Percentiles rank a stretch among this genome's conserved stretches.
Evolutionary conservation across 2,329 filamentous ascomycete genomes (phyloP).

Genomic region (Colletotrichum sidae): DNA sequence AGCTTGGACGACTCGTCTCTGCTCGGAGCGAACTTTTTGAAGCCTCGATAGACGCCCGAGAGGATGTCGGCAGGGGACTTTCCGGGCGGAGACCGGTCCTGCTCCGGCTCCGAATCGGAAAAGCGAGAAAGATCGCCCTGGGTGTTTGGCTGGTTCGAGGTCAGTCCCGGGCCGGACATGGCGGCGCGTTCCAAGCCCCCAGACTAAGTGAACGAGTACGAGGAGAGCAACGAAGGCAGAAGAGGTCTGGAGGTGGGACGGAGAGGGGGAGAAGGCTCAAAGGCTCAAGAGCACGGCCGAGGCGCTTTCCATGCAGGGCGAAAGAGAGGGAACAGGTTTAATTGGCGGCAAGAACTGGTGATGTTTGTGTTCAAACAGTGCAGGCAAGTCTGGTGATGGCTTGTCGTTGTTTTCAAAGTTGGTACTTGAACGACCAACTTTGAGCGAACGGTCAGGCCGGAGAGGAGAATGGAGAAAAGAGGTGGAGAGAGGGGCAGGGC

Average conservation of each 20-base stretch:
- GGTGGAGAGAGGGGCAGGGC: not conserved
- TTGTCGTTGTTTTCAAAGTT: too few relatives aligned
- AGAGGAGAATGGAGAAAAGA: not conserved
- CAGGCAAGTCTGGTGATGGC: not conserved
- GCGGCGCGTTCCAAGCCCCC: conserved; percentile 17
- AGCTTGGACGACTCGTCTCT: conserved; percentile 58
- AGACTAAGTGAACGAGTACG: conserved; percentile 22
- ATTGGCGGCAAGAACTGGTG: not conserved
- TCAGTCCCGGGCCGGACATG: conserved; percentile 47
- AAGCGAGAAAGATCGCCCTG: conserved; percentile 52
- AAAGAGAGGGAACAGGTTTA: conserved; percentile 1
- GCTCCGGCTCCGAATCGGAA: conserved; percentile 59
- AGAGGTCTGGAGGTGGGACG: not conserved
- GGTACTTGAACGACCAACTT: not conserved
- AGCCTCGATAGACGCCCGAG: conserved; percentile 63
- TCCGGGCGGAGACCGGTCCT: conserved; percentile 39
- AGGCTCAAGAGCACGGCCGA: conserved; percentile 2
- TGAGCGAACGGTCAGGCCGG: not conserved
- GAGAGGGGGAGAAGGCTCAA: not conserved
- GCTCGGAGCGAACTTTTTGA: conserved; percentile 59
- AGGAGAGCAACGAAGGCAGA: conserved; percentile 12
- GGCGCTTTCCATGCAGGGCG: conserved; percentile 27
- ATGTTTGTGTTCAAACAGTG: not conserved
- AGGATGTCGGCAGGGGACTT: conserved; percentile 61
- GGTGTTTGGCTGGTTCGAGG: conserved; percentile 41